These are phyloP conservation scores for Penicillium roqueforti DNA, from an alignment of 495 filamentous ascomycete genomes.

Conservation along the genomic window DNA sequence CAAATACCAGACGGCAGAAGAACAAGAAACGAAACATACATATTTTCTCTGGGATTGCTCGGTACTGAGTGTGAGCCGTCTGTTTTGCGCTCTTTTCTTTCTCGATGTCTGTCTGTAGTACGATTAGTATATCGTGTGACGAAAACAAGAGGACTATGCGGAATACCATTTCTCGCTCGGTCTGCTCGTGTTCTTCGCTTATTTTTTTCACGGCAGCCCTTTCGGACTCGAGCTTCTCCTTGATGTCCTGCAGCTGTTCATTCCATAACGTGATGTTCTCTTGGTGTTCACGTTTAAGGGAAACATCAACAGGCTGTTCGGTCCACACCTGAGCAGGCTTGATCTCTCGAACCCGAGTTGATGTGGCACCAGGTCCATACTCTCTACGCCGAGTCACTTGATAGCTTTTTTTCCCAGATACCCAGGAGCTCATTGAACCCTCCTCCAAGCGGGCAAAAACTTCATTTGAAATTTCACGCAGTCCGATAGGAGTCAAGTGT, in stretches of 20 bases:
- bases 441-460: conserved; percentile 58
- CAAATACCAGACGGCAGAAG: neutral
- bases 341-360: conserved; percentile 57
- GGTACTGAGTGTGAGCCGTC: conserved; percentile 54
- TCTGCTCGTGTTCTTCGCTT: conserved; percentile 9
- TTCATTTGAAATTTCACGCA: conserved; percentile 56
- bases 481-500: conserved; percentile 61
- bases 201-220: conserved; percentile 41
- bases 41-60: conserved; percentile 65
- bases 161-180: conserved; percentile 40
- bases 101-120: conserved; percentile 40
- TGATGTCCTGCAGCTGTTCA: conserved; percentile 37
- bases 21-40: conserved; percentile 39
- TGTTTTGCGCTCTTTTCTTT: conserved; percentile 56
- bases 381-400: conserved; percentile 61
- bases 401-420: conserved; percentile 56
- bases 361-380: conserved; percentile 65
- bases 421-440: conserved; percentile 55
- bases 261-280: conserved; percentile 41
- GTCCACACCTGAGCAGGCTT: conserved; percentile 63
- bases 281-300: conserved; percentile 51
- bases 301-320: conserved; percentile 65
- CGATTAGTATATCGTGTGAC: conserved; percentile 13
- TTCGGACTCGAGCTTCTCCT: conserved; percentile 28
- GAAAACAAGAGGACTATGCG: neutral